Evolutionary conservation across 768 basidiomycete genomes (phyloP).

Genomic region (Russula dissimulans): DNA sequence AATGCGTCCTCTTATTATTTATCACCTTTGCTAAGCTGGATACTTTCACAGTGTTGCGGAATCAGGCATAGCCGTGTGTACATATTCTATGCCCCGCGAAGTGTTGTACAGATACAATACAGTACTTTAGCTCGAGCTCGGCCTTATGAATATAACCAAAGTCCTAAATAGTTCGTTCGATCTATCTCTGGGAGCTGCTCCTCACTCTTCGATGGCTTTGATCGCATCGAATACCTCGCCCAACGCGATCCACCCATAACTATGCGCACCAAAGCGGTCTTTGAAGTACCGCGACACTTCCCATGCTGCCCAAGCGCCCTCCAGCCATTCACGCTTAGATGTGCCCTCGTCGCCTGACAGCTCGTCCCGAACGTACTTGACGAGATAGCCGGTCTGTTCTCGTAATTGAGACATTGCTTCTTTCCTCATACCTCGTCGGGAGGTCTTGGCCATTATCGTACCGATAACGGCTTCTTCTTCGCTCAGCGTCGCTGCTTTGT

Average conservation of each 20-base stretch:
- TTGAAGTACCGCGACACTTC: constrained; percentile 31
- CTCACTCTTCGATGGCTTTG: constrained; percentile 35
- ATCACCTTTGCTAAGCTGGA: constrained; percentile 23
- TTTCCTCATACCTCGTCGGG: constrained; percentile 44
- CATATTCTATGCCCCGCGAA: neutral
- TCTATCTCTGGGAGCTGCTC: constrained; percentile 16
- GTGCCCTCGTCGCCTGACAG: constrained; percentile 42
- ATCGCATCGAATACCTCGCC: constrained; percentile 47
- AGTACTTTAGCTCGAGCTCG: neutral
- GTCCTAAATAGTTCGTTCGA: neutral
- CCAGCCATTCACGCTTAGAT: constrained; percentile 32
- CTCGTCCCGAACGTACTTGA: constrained; percentile 39
- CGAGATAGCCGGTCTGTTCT: constrained; percentile 46
- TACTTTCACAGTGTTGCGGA: constrained; percentile 53
- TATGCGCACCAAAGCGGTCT: constrained; percentile 46
- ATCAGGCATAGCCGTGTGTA: constrained; percentile 40
- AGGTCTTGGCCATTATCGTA: constrained; percentile 54
- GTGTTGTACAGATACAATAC: neutral
- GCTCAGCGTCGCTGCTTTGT: constrained; percentile 33
- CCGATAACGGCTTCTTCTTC: constrained; percentile 61
- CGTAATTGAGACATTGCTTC: constrained; percentile 47
- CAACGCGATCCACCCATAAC: constrained; percentile 54
- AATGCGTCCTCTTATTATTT: constrained; percentile 22
- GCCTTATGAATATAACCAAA: neutral
- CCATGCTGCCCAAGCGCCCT: constrained; percentile 50